Base-by-base conservation (phyloP, 1,284 basidiomycete species). In the Caloboletus inedulis region DNA sequence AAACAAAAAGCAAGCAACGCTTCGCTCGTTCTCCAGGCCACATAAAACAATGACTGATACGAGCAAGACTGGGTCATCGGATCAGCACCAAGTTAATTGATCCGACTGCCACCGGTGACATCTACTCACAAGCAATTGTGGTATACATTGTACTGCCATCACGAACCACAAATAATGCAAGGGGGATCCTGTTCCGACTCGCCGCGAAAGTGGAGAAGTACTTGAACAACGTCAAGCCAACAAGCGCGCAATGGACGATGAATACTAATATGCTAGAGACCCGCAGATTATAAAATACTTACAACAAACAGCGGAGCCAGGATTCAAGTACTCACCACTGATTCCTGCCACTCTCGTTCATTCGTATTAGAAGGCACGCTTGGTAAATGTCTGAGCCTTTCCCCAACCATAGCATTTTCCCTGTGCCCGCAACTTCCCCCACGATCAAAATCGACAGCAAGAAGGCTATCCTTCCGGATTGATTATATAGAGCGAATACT, bases 401-500 rank as follows among this genome's bases (percentile, higher is more conserved):
- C 14, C 13, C 33, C 29, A 37, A 25, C 39, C 41, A 62, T 13
- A 62, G 0, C 18, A 53, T n/a, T 16, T 47, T 53, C 12, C 30
- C 19, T n/a, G 39, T 21, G 19, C 46, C 51, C 2, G 18, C 49
- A 25, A 43, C 2, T 37, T 66, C 62, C 13, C 16, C 7, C 25
- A 47, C 5, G 19, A 64, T 61, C 30, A 65, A 37, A 33, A 45
- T 10, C 6, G 14, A 37, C 1, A 62, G 27, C 2, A 62, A 5
- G 18, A 53, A 33, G 14, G 31, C 51, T 10, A 65, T 27, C 12
- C 5, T 53, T 12, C n/a, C 53, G 12, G 61, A 62, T 47, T 45
- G 49, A 16, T 65, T 62, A 16, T 62, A 62, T 10, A 65, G 36
- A 23, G 56, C 61, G 34, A 53, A 54, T 23, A 63, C 61, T 62